Evolutionary conservation across 2,329 filamentous ascomycete species (phyloP).

Genomic region (Ceratocystis cubensis): DNA sequence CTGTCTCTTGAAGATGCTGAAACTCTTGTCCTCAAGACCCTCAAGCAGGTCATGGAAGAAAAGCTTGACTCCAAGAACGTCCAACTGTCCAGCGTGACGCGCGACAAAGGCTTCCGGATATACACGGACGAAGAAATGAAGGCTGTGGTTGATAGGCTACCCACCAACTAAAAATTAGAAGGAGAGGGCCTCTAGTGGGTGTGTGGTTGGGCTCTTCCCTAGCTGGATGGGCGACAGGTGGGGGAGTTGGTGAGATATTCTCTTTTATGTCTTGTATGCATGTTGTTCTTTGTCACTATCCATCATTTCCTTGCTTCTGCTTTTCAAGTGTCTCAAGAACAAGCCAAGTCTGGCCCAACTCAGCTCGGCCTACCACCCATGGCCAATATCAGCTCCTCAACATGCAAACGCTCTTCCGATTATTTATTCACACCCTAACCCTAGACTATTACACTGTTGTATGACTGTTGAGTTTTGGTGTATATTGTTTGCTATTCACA

Average conservation of each 20-base stretch:
- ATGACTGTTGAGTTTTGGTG: too few relatives aligned
- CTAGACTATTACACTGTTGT: too few relatives aligned
- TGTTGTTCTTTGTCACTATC: not conserved
- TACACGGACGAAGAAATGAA: slow-evolving; percentile 98
- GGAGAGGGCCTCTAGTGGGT: too few relatives aligned
- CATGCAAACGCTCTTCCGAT: too few relatives aligned
- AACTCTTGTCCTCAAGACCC: slow-evolving; percentile 86
- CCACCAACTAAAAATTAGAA: slow-evolving; percentile 40
- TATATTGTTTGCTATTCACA: too few relatives aligned
- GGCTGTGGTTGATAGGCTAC: slow-evolving; percentile 72
- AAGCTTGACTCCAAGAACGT: slow-evolving; percentile 98
- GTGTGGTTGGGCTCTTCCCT: too few relatives aligned
- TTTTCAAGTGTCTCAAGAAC: not conserved
- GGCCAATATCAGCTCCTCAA: too few relatives aligned
- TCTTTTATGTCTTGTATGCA: not conserved
- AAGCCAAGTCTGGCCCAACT: not conserved
- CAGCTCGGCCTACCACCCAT: too few relatives aligned
- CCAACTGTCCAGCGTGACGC: slow-evolving; percentile 92
- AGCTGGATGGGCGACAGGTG: too few relatives aligned
- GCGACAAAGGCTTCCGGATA: slow-evolving; percentile 96
- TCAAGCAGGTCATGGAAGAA: slow-evolving; percentile 99
- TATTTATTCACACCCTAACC: too few relatives aligned
- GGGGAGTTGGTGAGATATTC: too few relatives aligned
- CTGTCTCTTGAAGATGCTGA: slow-evolving; percentile 87
- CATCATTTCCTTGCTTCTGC: not conserved